These are phyloP conservation scores for Stagonosporopsis chrysanthemi DNA, from an alignment of 2,329 filamentous ascomycete species.

Conservation along the genomic window DNA sequence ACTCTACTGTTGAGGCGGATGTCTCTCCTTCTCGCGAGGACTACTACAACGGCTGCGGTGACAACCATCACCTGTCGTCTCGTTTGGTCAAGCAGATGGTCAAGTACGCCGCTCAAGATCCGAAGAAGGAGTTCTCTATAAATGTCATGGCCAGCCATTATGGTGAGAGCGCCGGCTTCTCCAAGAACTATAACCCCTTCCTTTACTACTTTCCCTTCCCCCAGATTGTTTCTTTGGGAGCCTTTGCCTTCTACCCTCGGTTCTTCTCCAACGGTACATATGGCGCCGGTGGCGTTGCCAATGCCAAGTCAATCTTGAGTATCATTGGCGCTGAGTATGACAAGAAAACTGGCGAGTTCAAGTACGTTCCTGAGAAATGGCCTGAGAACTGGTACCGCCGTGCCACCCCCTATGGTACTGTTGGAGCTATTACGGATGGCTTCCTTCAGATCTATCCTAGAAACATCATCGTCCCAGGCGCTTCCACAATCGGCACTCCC, in stretches of 20 bases:
- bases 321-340: constrained; percentile 59
- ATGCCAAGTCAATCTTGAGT: constrained; percentile 48
- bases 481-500: constrained; percentile 41
- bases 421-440: constrained; percentile 45
- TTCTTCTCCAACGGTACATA: constrained; percentile 50
- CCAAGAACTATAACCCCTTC: constrained; percentile 55
- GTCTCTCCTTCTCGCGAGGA: constrained; percentile 45
- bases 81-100: constrained; percentile 28
- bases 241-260: constrained; percentile 39
- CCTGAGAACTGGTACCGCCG: constrained; percentile 62
- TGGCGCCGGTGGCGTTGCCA: constrained; percentile 46
- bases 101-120: constrained; percentile 25
- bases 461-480: constrained; percentile 41
- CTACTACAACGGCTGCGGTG: constrained; percentile 47
- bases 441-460: constrained; percentile 45
- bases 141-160: constrained; percentile 38
- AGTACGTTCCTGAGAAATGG: constrained; percentile 59
- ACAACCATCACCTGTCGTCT: constrained; percentile 53
- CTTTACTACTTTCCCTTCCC: constrained; percentile 47
- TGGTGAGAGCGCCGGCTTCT: constrained; percentile 53
- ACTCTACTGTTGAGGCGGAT: constrained; percentile 54
- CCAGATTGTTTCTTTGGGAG: constrained; percentile 58
- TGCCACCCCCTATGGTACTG: constrained; percentile 56
- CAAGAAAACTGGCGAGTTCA: constrained; percentile 53
- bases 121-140: constrained; percentile 34